Percentiles rank a stretch among this genome's conserved stretches.
phyloP scores from a whole-genome alignment of 495 filamentous ascomycete genomes.

The Penicillium macrosclerotiorum region DNA sequence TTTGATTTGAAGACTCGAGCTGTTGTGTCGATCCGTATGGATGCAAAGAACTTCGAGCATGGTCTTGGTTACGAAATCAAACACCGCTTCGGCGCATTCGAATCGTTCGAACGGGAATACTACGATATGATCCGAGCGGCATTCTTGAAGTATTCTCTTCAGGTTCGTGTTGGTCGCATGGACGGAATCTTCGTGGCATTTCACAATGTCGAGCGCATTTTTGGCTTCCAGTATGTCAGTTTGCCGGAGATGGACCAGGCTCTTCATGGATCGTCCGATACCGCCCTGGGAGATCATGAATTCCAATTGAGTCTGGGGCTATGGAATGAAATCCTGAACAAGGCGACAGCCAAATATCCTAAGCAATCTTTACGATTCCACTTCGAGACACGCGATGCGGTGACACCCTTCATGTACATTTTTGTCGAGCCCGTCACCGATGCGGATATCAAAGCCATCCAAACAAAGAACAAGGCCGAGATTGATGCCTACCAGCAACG shows the following conservation, averaged over 20 bases:
- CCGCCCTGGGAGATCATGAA: slow-evolving; percentile 75
- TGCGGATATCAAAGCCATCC: slow-evolving; percentile 68
- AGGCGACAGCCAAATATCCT: slow-evolving; percentile 68
- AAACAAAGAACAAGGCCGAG: slow-evolving; percentile 57
- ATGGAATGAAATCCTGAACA: slow-evolving; percentile 74
- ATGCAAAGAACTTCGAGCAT: slow-evolving; percentile 65
- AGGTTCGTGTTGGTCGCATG: slow-evolving; percentile 96
- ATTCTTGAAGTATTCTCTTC: slow-evolving; percentile 95
- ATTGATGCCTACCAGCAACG: slow-evolving; percentile 67
- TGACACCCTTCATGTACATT: slow-evolving; percentile 75
- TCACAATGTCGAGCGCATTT: slow-evolving; percentile 92
- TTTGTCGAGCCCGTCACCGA: slow-evolving; percentile 82
- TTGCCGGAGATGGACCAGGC: slow-evolving; percentile 82
- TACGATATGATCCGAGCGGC: slow-evolving; percentile 94
- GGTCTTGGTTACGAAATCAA: slow-evolving; percentile 87
- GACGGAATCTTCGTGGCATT: slow-evolving; percentile 98
- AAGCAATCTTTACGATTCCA: slow-evolving; percentile 73
- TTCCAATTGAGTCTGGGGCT: slow-evolving; percentile 77
- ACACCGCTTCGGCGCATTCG: slow-evolving; percentile 66
- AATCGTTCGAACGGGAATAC: slow-evolving; percentile 93
- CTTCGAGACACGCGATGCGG: slow-evolving; percentile 71
- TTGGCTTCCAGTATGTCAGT: slow-evolving; percentile 94
- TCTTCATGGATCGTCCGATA: slow-evolving; percentile 69
- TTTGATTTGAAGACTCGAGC: slow-evolving; percentile 97
- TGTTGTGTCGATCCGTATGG: slow-evolving; percentile 87